These are phyloP conservation scores for Stephanocyclus meneghinianus DNA, from an alignment of 352 stramenopile species.

Conservation along the genomic window DNA sequence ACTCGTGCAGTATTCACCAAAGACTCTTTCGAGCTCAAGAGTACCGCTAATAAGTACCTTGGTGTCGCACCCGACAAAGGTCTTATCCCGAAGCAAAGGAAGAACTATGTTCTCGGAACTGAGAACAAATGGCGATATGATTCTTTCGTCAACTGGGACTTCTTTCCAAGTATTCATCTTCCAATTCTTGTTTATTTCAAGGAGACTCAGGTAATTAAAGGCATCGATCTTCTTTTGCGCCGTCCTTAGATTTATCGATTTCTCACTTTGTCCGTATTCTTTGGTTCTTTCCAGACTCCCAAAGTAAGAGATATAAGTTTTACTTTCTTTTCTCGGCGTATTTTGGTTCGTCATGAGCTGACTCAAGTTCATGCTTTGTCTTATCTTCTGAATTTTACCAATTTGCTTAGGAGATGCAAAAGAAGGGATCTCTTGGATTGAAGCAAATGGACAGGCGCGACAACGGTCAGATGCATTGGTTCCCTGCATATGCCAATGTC, in stretches of 20 bases:
- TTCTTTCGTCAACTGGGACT: constrained; percentile 48
- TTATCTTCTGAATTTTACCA: not conserved
- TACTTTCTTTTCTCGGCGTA: not conserved
- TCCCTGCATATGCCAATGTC: constrained; percentile 82
- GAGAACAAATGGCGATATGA: constrained; percentile 68
- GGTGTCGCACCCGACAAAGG: constrained; percentile 51
- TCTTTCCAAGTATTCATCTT: constrained; percentile 70
- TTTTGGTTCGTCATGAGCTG: not conserved
- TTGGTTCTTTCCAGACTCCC: constrained; percentile 6
- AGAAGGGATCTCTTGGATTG: constrained; percentile 39
- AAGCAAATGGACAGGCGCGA: constrained; percentile 45
- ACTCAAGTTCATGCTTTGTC: not conserved
- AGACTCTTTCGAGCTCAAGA: constrained; percentile 73
- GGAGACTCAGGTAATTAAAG: constrained; percentile 32
- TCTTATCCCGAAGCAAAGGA: constrained; percentile 49
- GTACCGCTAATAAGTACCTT: constrained; percentile 56
- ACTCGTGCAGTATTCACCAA: constrained; percentile 74
- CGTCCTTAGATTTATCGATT: not conserved
- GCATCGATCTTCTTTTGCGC: not conserved
- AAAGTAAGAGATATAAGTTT: not conserved
- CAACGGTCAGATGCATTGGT: constrained; percentile 82
- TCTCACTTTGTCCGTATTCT: not conserved
- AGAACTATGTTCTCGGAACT: constrained; percentile 79
- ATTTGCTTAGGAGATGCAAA: constrained; percentile 41
- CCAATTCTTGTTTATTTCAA: constrained; percentile 63